Evolutionary conservation across 179 eudicot genomes (phyloP).

Genomic region (Patellifolia procumbens): DNA sequence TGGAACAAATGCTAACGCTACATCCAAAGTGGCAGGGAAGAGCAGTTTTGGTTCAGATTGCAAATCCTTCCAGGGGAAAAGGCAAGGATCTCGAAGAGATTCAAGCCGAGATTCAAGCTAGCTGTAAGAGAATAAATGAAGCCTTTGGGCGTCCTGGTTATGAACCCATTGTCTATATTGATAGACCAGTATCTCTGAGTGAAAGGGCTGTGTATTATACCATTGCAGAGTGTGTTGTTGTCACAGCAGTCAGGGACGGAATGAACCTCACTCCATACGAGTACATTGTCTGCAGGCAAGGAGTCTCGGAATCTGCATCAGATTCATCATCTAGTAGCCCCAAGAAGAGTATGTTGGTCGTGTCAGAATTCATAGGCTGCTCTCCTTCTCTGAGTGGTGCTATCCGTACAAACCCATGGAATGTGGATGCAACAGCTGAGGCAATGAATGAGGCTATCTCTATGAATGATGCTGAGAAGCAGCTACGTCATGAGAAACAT

Average conservation of each 20-base stretch:
- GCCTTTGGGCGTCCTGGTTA: conserved; percentile 62
- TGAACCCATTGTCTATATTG: conserved; percentile 44
- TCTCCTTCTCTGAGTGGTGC: conserved; percentile 93
- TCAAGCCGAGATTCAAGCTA: conserved; percentile 62
- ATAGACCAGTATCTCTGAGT: conserved; percentile 57
- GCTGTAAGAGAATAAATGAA: conserved; percentile 61
- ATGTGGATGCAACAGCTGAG: conserved; percentile 75
- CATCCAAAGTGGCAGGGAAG: conserved; percentile 49
- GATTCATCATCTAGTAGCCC: conserved; percentile 31
- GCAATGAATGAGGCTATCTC: conserved; percentile 79
- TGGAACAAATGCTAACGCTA: conserved; percentile 43
- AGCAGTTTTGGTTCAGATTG: conserved; percentile 66
- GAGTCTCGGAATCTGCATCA: conserved; percentile 48
- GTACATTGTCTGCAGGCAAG: conserved; percentile 78
- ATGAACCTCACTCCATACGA: conserved; percentile 91
- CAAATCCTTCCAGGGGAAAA: conserved; percentile 83
- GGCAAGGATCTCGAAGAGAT: conserved; percentile 84
- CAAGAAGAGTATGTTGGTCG: conserved; percentile 87
- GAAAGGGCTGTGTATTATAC: conserved; percentile 69
- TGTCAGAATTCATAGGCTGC: conserved; percentile 89
- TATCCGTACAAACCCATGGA: conserved; percentile 89
- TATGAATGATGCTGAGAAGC: conserved; percentile 74
- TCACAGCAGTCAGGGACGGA: conserved; percentile 92
- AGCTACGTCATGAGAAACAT: conserved; percentile 84
- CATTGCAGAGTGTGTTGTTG: conserved; percentile 69